phyloP scores from a whole-genome alignment of 768 basidiomycete species.

The Rossbeevera mucosa region DNA sequence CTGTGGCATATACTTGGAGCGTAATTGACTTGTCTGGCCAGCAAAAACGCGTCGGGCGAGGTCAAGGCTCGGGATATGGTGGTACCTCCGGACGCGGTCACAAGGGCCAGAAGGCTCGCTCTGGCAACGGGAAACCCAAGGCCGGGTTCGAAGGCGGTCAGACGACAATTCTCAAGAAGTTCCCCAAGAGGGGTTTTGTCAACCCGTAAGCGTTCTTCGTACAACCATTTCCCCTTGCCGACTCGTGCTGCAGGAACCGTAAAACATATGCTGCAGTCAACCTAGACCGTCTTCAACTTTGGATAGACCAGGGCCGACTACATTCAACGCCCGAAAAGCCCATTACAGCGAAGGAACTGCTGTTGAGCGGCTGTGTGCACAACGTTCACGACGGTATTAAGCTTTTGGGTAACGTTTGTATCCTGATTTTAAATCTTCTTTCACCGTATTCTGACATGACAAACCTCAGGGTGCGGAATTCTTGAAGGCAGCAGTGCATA shows the following conservation, averaged over 20 bases:
- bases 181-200: constrained; percentile 92
- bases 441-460: background rate
- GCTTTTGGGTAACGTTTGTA: constrained; percentile 74
- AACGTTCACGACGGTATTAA: constrained; percentile 89
- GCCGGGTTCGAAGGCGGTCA: constrained; percentile 95
- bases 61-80: constrained; percentile 87
- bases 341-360: constrained; percentile 82
- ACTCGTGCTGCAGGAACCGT: constrained; percentile 47
- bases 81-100: constrained; percentile 91
- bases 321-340: constrained; percentile 72
- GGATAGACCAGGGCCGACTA: constrained; percentile 83
- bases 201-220: constrained; percentile 64
- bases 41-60: constrained; percentile 95
- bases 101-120: constrained; percentile 93
- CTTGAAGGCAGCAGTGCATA: constrained; percentile 67
- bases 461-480: constrained; percentile 55
- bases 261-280: constrained; percentile 81
- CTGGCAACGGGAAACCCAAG: constrained; percentile 78
- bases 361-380: constrained; percentile 86
- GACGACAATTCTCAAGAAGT: constrained; percentile 83
- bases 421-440: background rate
- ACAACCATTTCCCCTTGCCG: background rate
- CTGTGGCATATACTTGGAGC: background rate
- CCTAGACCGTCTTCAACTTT: constrained; percentile 82
- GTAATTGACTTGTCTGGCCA: constrained; percentile 29